Evolutionary conservation across 2,329 filamentous ascomycete species (phyloP), one percentile per base, ranked within the genome.

Genomic region (Botryosphaeria agaves): DNA sequence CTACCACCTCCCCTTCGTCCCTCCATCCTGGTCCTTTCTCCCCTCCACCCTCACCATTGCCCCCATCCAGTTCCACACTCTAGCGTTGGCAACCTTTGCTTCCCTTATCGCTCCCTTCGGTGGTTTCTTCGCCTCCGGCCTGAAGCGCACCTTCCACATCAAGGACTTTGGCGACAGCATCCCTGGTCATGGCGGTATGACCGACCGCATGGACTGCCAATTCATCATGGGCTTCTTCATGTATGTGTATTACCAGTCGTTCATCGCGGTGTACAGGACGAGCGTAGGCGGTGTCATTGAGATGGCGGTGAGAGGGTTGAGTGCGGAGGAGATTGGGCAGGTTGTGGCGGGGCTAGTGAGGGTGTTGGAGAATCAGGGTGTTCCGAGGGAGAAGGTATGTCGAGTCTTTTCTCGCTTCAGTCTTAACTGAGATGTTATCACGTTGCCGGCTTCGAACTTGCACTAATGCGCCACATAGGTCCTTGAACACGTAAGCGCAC

Each of bases 221-320:
- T 98, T 98, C 60, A 95, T 95, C 62, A 98, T 98, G 89, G 89
- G 89, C 6, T 89, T 93, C 57, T 95, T 98, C 47, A 73, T 87
- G 11, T 95, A 84, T 62, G 85, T 98, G 69, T 98, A 98, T 60
- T 98, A 91, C 59, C 85, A 94, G 53, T 45, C 80, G 47, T 98
- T 98, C 53, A 87, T 98, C 46, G 85, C 85, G 3, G 66, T 83
- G 5, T 74, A 93, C 63, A 83, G 87, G 54, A 74, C 79, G 23
- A 83, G 67, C 33, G 76, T 93, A 14, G 89, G 87, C 14, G 73
- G 72, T 32, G 79, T 98, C 20, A 79, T 98, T 42, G 87, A 98
- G 61, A 72, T 74, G 8, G 87, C 82, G 30, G 92, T 98, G 41
- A 91, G 76, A 5, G 85, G 85, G n/a, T 59, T 98, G 42, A 76